A percentile compares a stretch with the other conserved stretches of the same genome.
Evolutionary conservation across 768 basidiomycete species (phyloP).

Genomic region (Phaeotremella fagi): DNA sequence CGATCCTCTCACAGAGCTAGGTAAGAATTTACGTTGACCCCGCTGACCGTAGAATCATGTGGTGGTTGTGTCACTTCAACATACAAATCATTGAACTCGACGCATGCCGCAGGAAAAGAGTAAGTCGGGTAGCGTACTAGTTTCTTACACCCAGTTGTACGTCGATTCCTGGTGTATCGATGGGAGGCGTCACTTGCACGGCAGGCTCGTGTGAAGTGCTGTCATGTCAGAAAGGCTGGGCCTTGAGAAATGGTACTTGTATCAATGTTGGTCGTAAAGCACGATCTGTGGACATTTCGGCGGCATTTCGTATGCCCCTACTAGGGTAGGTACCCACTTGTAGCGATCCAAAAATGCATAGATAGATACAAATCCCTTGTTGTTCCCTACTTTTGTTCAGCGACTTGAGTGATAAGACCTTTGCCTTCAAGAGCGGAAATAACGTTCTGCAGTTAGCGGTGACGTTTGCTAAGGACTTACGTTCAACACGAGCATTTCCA

Average conservation of each 20-base stretch:
- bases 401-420: constrained; percentile 39
- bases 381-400: constrained; percentile 28
- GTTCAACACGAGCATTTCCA: constrained; percentile 30
- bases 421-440: constrained; percentile 37
- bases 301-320: too few relatives aligned
- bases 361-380: too few relatives aligned
- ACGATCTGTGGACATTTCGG: too few relatives aligned
- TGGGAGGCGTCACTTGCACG: background rate
- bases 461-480: constrained; percentile 14
- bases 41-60: background rate
- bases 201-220: too few relatives aligned
- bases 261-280: too few relatives aligned
- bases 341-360: too few relatives aligned
- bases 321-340: too few relatives aligned
- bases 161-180: background rate
- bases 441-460: constrained; percentile 25
- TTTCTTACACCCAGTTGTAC: background rate
- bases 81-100: background rate
- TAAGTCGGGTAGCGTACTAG: background rate
- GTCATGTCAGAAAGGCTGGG: too few relatives aligned
- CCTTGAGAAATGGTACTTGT: too few relatives aligned
- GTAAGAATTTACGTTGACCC: background rate
- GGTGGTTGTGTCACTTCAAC: background rate
- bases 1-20: background rate
- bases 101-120: background rate